These are phyloP conservation scores for Pythium dissimile DNA, from an alignment of 352 stramenopile species.

Conservation along the genomic window DNA sequence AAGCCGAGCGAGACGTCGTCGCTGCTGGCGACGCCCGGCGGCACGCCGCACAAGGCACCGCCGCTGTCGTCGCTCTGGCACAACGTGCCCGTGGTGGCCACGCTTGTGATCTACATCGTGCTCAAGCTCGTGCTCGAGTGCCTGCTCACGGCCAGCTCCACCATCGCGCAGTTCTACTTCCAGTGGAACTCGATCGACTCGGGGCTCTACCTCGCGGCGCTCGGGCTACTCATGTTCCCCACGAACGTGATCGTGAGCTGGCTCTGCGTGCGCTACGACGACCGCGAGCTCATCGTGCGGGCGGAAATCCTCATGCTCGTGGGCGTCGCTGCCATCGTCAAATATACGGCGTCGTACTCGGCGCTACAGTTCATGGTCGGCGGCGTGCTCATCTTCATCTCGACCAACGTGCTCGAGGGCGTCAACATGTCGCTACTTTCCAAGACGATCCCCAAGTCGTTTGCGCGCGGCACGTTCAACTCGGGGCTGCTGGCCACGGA, in stretches of 20 bases:
- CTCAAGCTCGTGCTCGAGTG: conserved; percentile 92
- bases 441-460: conserved; percentile 92
- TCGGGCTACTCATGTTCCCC: conserved; percentile 91
- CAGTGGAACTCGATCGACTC: conserved; percentile 80
- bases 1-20: conserved; percentile 39
- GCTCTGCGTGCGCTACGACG: conserved; percentile 87
- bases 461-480: conserved; percentile 94
- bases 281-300: conserved; percentile 89
- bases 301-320: conserved; percentile 87
- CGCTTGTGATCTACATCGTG: conserved; percentile 88
- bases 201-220: conserved; percentile 84
- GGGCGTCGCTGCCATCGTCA: conserved; percentile 86
- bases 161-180: conserved; percentile 90
- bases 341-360: conserved; percentile 88
- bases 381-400: conserved; percentile 90
- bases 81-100: conserved; percentile 75
- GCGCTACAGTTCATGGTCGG: conserved; percentile 83
- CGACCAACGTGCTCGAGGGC: conserved; percentile 91
- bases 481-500: conserved; percentile 92
- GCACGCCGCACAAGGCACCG: conserved; percentile 13
- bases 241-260: conserved; percentile 89
- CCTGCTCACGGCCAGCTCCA: conserved; percentile 80
- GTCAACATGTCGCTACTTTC: conserved; percentile 92
- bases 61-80: conserved; percentile 59
- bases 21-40: conserved; percentile 26